These are phyloP conservation scores for Cladosporium halotolerans DNA, from an alignment of 2,329 filamentous ascomycete genomes.

Conservation along the genomic window DNA sequence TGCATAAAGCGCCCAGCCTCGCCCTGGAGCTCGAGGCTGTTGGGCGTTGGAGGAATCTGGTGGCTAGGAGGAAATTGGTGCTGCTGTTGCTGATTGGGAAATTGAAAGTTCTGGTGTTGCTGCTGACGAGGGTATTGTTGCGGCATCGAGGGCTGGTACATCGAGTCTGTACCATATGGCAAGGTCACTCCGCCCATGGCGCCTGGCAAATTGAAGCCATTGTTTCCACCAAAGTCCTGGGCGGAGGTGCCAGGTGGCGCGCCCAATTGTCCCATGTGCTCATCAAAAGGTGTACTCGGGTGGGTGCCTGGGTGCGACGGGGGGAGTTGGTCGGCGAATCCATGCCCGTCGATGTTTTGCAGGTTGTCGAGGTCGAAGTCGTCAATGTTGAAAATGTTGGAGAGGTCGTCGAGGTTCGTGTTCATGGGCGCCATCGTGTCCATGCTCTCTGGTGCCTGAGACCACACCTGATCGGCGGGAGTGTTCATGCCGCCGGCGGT, in stretches of 20 bases:
- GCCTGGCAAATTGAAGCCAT: neutral
- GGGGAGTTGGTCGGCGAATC: slow-evolving; percentile 21
- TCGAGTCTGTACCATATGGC: slow-evolving; percentile 17
- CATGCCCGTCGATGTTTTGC: slow-evolving; percentile 15
- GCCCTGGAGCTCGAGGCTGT: slow-evolving; percentile 69
- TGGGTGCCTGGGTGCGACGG: slow-evolving; percentile 21
- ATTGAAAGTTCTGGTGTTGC: slow-evolving; percentile 27
- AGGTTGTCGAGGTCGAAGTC: slow-evolving; percentile 30
- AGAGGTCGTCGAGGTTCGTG: slow-evolving; percentile 37
- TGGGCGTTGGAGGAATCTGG: slow-evolving; percentile 69
- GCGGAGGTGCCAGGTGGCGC: slow-evolving; percentile 18
- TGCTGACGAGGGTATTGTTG: slow-evolving; percentile 31
- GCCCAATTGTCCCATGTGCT: slow-evolving; percentile 18
- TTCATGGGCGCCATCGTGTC: slow-evolving; percentile 36
- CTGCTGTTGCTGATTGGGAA: slow-evolving; percentile 32
- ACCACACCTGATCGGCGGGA: slow-evolving; percentile 31
- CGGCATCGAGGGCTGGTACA: slow-evolving; percentile 24
- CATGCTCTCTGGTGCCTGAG: slow-evolving; percentile 32
- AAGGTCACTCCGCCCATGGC: slow-evolving; percentile 9
- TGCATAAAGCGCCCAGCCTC: slow-evolving; percentile 52
- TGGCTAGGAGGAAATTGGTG: slow-evolving; percentile 45
- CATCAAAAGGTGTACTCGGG: slow-evolving; percentile 25
- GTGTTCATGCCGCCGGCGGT: slow-evolving; percentile 22
- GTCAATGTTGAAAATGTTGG: slow-evolving; percentile 37
- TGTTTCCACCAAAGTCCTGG: slow-evolving; percentile 28